Base-by-base conservation (phyloP, 75 land plant species). In the Selaginella tamariscina region DNA sequence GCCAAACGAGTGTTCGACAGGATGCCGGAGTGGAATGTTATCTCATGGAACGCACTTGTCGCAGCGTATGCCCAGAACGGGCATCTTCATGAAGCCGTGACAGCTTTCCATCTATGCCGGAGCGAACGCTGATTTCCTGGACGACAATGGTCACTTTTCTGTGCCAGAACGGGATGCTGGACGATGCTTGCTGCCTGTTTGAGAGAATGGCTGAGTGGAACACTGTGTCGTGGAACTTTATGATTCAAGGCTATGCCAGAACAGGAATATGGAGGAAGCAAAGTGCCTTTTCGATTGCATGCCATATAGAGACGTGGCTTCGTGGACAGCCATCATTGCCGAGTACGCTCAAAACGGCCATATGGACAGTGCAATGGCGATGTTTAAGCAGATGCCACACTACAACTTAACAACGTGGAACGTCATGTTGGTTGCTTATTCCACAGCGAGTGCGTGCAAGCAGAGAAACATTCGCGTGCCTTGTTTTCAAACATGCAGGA, bases 331-430 rank as follows among this genome's bases (percentile, higher is more conserved):
- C 9, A 73, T 85, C 74, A 82, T 85, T 65, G 72, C 75, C 32
- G 88, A 78, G 0, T 76, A 78, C 73, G 80, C 74, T 11, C 78
- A 57, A 55, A 2, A 27, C 21, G 81, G 81, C 0, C 57, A 81
- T 72, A 54, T 81, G 30, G 77, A 78, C 27, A 64, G 74, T 27
- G 83, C 83, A 1, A 75, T 65, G 56, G 21, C 13, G 15, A 21
- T 81, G 64, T 84, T 84, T 57, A 32, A 60, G 32, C 63, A 33
- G 32, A 84, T 84, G 86, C 81, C 80, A 5, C 0, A 2, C 0
- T 78, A 65, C 74, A 75, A 81, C 70, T 30, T 84, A 56, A 73
- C 81, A 32, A 77, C 86, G 0, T 84, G 86, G 86, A 84, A 82
- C 49, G 70, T 76, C 0, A 81, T 84, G 83, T 78, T 84, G 49